A percentile compares a stretch with the other conserved stretches of the same genome.
phyloP scores from a whole-genome alignment of 208 protist species.

The Histomonas meleagridis region DNA sequence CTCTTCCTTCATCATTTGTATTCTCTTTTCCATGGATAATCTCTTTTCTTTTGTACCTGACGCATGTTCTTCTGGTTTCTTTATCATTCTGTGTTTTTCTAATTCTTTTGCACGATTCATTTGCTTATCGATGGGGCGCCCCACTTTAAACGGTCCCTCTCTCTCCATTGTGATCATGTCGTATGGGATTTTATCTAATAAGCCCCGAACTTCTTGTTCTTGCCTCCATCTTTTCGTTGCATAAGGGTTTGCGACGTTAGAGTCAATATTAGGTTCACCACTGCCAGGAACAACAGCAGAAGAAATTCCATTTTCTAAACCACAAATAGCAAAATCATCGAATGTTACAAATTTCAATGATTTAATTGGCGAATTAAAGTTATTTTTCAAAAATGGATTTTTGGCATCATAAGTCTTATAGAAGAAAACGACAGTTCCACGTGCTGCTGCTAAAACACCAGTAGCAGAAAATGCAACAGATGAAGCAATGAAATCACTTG shows the following conservation, averaged over 20 bases:
- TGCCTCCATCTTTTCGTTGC: background rate
- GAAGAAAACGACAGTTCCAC: background rate
- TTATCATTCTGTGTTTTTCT: conserved; percentile 12
- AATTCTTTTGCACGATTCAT: background rate
- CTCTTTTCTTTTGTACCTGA: background rate
- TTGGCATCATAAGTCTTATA: background rate
- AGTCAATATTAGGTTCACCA: conserved; percentile 11
- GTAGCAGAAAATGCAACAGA: background rate
- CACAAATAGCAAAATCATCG: conserved; percentile 22
- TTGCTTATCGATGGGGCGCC: background rate
- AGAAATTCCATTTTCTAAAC: background rate
- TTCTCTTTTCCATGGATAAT: conserved; percentile 1
- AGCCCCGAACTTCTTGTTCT: background rate
- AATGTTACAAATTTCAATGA: background rate
- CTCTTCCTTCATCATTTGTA: conserved; percentile 3
- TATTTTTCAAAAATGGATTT: background rate
- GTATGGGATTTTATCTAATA: background rate
- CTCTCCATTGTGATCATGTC: background rate
- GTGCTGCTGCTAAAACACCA: background rate
- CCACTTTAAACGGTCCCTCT: background rate
- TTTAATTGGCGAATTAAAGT: background rate
- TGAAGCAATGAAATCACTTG: background rate
- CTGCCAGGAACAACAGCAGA: background rate
- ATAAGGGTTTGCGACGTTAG: background rate
- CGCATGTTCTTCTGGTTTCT: background rate